Evolutionary conservation across 2,329 filamentous ascomycete genomes (phyloP).

Genomic region (Phoma sp.): DNA sequence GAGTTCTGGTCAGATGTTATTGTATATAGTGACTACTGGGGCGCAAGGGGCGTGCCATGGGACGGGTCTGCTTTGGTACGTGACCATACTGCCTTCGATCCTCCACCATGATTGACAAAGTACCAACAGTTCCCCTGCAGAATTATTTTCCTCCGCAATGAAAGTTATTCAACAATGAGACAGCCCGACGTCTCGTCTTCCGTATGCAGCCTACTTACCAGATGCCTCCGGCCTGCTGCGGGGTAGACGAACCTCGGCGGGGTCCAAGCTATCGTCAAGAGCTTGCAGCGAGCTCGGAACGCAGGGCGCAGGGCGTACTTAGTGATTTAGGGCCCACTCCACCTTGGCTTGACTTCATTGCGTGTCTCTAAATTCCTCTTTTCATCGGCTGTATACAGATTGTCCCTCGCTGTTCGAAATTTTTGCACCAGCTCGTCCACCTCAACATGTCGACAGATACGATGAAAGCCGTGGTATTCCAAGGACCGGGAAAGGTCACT

Average conservation of each 20-base stretch:
- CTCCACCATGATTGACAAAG: not conserved
- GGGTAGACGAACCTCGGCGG: conserved; percentile 33
- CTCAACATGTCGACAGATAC: conserved; percentile 40
- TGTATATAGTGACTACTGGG: conserved; percentile 2
- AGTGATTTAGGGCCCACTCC: conserved; percentile 7
- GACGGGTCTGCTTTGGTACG: not conserved
- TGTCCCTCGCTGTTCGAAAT: not conserved
- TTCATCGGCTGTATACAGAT: not conserved
- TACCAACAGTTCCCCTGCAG: not conserved
- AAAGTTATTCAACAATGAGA: not conserved
- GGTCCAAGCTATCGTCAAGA: conserved; percentile 25
- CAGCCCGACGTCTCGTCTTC: not conserved
- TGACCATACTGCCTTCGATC: not conserved
- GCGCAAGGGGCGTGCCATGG: not conserved
- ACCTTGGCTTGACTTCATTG: not conserved
- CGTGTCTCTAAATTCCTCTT: not conserved
- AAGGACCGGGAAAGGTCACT: conserved; percentile 75
- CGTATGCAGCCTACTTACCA: conserved; percentile 17
- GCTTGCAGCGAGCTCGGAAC: conserved; percentile 10
- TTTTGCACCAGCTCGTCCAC: not conserved
- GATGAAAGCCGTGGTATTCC: conserved; percentile 91
- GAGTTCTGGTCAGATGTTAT: not conserved
- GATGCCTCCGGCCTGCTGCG: conserved; percentile 22
- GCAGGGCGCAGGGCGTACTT: conserved; percentile 2
- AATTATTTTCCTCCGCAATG: not conserved